Evolutionary conservation across 106 monocot species (phyloP), one percentile per base, ranked within the genome.

Genomic region (Ottelia alismoides): DNA sequence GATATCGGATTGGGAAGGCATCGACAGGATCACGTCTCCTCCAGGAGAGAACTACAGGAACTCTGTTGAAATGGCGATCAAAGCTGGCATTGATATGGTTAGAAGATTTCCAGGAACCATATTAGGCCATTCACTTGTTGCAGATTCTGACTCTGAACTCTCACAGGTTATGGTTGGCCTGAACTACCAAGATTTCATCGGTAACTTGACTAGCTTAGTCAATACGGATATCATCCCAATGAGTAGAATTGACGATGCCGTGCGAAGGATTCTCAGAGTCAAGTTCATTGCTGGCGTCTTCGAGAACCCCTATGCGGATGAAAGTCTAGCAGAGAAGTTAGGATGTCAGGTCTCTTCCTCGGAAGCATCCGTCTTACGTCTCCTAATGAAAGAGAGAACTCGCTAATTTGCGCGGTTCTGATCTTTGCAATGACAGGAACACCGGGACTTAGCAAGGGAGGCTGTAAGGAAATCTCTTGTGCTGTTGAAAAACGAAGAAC

Each of bases 381-480:
- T 12, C 3, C 48, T 14, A 49, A 3, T 19, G 20, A 3, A 3
- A 18, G 4, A 19, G 18, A 48, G 47, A 17, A 19, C 20, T 48
- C 17, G 0, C 14, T 48, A 4, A 48, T 3, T 48, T 1, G 6
- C 22, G 20, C 50, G 22, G 11, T 7, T 10, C 47, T 17, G 24
- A 51, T 11, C 22, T 22, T 7, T 6, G 9, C 24, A 10, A 20
- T 24, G 22, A 11, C 53, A 53, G 53, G 53, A 53, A 28, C 53
- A 53, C 11, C 9, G 53, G 12, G 27, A 14, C 18, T 53, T 53
- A 28, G 27, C 53, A 0, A 53, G 53, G 17, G 53, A 53, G 16
- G 53, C 53, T 17, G 53, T 53, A 28, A 53, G 53, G 53, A 53
- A 53, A 53, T 53, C 53, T 12, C 27, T 53, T 24, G 53, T 53